These are phyloP conservation scores for Austroboletus eburneus DNA, from an alignment of 768 basidiomycete genomes.

Conservation along the genomic window DNA sequence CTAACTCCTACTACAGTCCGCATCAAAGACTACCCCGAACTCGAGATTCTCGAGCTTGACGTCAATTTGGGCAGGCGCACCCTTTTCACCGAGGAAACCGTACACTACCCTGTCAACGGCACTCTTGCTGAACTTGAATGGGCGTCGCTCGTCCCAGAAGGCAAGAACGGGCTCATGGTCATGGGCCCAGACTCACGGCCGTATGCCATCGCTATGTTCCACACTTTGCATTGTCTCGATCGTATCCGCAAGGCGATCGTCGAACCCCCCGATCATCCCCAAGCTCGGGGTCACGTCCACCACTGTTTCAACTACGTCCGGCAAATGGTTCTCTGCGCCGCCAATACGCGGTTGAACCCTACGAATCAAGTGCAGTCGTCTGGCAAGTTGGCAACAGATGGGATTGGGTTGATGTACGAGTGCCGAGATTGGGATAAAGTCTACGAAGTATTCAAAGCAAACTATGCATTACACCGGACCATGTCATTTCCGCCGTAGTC, in stretches of 20 bases:
- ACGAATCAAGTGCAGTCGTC: constrained; percentile 9
- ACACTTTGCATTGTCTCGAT: constrained; percentile 39
- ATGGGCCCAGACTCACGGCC: constrained; percentile 20
- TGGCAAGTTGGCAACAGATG: constrained; percentile 15
- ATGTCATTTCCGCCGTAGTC: constrained; percentile 2
- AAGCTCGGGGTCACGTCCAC: constrained; percentile 12
- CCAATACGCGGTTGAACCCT: constrained; percentile 31
- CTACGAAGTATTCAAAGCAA: constrained; percentile 20
- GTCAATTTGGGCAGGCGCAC: background rate
- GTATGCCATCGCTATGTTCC: constrained; percentile 36
- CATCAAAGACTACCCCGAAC: constrained; percentile 4
- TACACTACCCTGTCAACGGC: constrained; percentile 21
- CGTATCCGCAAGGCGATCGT: constrained; percentile 29
- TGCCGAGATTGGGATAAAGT: constrained; percentile 22
- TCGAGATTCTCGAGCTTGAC: constrained; percentile 18
- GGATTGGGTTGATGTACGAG: constrained; percentile 18
- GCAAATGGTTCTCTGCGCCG: constrained; percentile 36
- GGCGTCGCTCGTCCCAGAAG: constrained; percentile 20
- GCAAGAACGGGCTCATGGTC: constrained; percentile 16
- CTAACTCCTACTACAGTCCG: constrained; percentile 8
- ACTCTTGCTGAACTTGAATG: constrained; percentile 23
- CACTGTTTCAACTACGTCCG: constrained; percentile 41
- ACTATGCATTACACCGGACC: constrained; percentile 18
- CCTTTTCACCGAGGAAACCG: constrained; percentile 23
- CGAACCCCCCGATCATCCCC: background rate